Conservation (phyloP, 495 filamentous ascomycete genomes). For the Podospora conica region DNA sequence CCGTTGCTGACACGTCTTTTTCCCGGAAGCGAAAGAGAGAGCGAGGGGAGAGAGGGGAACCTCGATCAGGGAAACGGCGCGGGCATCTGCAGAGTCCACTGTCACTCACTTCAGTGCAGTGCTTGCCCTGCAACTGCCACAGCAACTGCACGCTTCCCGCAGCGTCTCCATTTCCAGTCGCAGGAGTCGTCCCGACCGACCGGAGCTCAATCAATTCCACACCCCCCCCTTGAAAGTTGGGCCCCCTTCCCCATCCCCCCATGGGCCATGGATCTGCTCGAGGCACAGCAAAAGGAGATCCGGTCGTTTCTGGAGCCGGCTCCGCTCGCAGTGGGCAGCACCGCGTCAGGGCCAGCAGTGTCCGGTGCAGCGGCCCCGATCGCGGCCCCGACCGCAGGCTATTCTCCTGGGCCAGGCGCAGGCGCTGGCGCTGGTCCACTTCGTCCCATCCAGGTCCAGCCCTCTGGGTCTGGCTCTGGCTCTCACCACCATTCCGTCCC, state of each 20-base stretch:
- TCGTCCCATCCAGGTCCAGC: constrained; percentile 3
- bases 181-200: too few relatives aligned
- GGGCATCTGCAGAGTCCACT: too few relatives aligned
- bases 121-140: too few relatives aligned
- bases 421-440: constrained; percentile 12
- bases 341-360: constrained; percentile 12
- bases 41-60: too few relatives aligned
- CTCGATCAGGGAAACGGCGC: too few relatives aligned
- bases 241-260: too few relatives aligned
- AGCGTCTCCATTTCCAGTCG: too few relatives aligned
- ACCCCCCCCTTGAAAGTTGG: neutral
- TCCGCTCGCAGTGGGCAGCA: constrained; percentile 14
- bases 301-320: constrained; percentile 37
- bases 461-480: too few relatives aligned
- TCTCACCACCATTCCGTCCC: constrained; percentile 13
- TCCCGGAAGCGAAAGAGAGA: too few relatives aligned
- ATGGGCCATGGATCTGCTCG: constrained; percentile 49
- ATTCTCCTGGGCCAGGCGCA: constrained; percentile 2
- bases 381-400: neutral
- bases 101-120: too few relatives aligned
- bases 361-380: neutral
- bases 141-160: too few relatives aligned
- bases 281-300: constrained; percentile 51
- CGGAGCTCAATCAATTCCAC: neutral
- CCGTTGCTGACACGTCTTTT: too few relatives aligned